A percentile compares a stretch with the other conserved stretches of the same genome.
Conservation (phyloP, 2,329 filamentous ascomycete species). For the Corinectria fuckeliana region DNA sequence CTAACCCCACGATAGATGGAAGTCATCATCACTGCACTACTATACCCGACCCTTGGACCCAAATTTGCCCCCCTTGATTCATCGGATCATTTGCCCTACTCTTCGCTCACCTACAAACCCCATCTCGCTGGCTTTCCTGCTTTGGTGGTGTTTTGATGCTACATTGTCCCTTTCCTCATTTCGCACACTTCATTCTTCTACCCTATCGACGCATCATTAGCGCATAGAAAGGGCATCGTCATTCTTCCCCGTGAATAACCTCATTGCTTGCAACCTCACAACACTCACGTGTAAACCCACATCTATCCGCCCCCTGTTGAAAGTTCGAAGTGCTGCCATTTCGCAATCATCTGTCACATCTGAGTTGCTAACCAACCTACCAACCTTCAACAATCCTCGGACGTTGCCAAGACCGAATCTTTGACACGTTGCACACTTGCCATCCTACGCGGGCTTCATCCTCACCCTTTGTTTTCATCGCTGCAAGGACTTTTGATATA, state of each 20-base stretch:
- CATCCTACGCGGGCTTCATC: not conserved
- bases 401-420: not conserved
- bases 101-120: not conserved
- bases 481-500: not conserved
- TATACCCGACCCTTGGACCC: not conserved
- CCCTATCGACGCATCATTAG: not conserved
- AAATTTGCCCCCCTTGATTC: conserved; percentile 10
- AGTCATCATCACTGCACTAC: not conserved
- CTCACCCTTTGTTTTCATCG: not conserved
- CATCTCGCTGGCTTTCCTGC: not conserved
- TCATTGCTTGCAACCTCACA: not conserved
- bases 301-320: not conserved
- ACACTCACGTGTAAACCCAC: not conserved
- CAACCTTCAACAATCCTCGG: not conserved
- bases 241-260: not conserved
- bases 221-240: not conserved
- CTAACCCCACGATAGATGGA: not conserved
- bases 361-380: not conserved
- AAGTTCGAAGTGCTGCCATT: not conserved
- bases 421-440: not conserved
- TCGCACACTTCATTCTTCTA: not conserved
- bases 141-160: not conserved
- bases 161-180: not conserved
- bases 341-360: not conserved
- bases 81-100: not conserved